A percentile compares a stretch with the other conserved stretches of the same genome.
Evolutionary conservation across 192 early-diverging fungal genomes (phyloP).

Genomic region (Umbelopsis sp.): DNA sequence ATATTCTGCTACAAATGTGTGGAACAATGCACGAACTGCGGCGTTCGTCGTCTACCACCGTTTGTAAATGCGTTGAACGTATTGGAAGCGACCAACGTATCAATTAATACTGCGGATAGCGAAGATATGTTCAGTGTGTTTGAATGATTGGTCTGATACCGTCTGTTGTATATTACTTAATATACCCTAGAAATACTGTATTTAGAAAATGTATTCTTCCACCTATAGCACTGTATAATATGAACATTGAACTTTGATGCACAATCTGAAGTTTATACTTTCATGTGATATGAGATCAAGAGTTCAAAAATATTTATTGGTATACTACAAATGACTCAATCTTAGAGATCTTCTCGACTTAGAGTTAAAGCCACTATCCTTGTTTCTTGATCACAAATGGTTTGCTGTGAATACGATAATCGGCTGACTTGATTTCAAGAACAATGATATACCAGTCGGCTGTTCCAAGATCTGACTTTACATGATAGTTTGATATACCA

Average conservation of each 20-base stretch:
- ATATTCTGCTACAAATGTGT: slow-evolving; percentile 43
- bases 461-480: not conserved
- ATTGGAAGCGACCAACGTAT: slow-evolving; percentile 24
- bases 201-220: no score
- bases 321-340: no score
- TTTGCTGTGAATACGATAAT: not conserved
- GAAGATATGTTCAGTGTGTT: slow-evolving; percentile 36
- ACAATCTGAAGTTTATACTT: no score
- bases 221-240: no score
- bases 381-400: not conserved
- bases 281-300: no score
- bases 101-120: not conserved
- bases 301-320: no score
- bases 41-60: slow-evolving; percentile 36
- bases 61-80: slow-evolving; percentile 41
- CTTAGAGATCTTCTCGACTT: no score
- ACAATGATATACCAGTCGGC: not conserved
- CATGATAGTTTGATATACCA: slow-evolving; percentile 17
- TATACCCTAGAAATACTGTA: not conserved
- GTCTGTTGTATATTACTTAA: not conserved
- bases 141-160: slow-evolving; percentile 7
- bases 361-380: not conserved
- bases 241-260: no score
- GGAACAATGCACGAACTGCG: slow-evolving; percentile 29
- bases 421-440: not conserved